A percentile compares a stretch with the other conserved stretches of the same genome.
These are phyloP conservation scores for Chaetothyriales sp. DNA, from an alignment of 2,329 filamentous ascomycete species.

Conservation along the genomic window DNA sequence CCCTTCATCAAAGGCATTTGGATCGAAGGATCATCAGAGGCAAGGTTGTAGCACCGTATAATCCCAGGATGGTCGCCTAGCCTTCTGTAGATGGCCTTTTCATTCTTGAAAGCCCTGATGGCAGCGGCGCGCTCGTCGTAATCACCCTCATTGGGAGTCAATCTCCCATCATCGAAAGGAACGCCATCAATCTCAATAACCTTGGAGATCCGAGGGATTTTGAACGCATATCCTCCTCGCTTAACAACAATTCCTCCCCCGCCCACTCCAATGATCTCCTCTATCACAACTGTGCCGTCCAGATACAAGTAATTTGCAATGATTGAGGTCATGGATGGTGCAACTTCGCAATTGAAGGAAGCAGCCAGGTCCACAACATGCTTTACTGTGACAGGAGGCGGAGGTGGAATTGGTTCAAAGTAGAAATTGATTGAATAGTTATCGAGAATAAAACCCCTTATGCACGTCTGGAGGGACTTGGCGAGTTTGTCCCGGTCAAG, in stretches of 20 bases:
- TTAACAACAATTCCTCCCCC: conserved; percentile 13
- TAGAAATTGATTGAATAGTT: no score
- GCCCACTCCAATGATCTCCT: conserved; percentile 11
- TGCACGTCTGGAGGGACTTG: no score
- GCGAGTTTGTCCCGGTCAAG: no score
- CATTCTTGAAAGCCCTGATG: conserved; percentile 7
- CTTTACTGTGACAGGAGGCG: no score
- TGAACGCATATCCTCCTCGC: conserved; percentile 12
- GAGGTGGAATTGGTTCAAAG: no score
- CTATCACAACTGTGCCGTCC: conserved; percentile 8
- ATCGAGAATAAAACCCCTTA: no score
- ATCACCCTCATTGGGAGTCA: conserved; percentile 11
- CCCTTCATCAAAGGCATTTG: conserved; percentile 12
- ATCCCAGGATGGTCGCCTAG: conserved; percentile 7
- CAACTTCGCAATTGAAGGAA: no score
- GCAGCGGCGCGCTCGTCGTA: conserved; percentile 10
- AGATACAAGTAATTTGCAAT: conserved; percentile 5
- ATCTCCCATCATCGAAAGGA: conserved; percentile 4
- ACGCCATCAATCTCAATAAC: conserved; percentile 10
- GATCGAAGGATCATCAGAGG: conserved; percentile 4
- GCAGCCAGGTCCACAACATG: no score
- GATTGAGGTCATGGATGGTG: no score
- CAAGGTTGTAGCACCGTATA: conserved; percentile 6
- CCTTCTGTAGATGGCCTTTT: conserved; percentile 11
- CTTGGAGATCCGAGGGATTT: conserved; percentile 12